Base-by-base conservation (phyloP, 2,329 filamentous ascomycete species). In the Stemphylium lycopersici region DNA sequence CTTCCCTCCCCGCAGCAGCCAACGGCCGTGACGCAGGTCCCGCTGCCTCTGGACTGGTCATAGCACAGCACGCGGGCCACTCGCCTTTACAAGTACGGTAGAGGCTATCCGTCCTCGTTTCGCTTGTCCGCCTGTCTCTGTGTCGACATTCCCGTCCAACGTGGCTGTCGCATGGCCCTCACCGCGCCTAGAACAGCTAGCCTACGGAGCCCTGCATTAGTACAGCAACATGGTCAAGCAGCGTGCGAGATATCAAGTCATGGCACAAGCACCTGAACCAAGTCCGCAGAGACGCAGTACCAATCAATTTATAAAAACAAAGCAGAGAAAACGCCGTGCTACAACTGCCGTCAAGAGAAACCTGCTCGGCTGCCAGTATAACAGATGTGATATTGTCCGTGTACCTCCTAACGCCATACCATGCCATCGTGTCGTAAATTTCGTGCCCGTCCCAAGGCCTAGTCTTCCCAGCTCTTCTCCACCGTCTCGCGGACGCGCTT, bases 381-480 rank as follows among this genome's bases (percentile, higher is more conserved):
- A 56, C 58, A 37, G 49, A 51, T 53, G 55, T 60, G 51, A 37
- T 48, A 51, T 37, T 48, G 40, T 31, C 54, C 56, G 39, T 54
- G 37, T 50, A 31, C 61, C 52, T 33, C 43, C 52, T 46, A 71
- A 68, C 63, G 62, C 66, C 51, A 50, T 46, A 24, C 54, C 40
- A 61, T 62, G 55, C 61, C 55, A 32, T 55, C 33, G 34, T 52
- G 22, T 52, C 58, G 45, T 66, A 49, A 54, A 49, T 46, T 45
- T 52, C 45, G 15, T 56, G 18, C 46, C 45, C 47, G 8, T 31
- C 11, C 22, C 43, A 22, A 20, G 26, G 36, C 20, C 63, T 58
- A 96, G 70, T 97, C 93, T 61, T 98, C 95, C 95, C 95, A 99
- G 80, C 93, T 98, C 85, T 97, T 98, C 82, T 99, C 95, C 13